Percentiles rank a stretch among this genome's conserved stretches.
Conservation (phyloP, 768 basidiomycete genomes). For the Xerocomus potaroensis region DNA sequence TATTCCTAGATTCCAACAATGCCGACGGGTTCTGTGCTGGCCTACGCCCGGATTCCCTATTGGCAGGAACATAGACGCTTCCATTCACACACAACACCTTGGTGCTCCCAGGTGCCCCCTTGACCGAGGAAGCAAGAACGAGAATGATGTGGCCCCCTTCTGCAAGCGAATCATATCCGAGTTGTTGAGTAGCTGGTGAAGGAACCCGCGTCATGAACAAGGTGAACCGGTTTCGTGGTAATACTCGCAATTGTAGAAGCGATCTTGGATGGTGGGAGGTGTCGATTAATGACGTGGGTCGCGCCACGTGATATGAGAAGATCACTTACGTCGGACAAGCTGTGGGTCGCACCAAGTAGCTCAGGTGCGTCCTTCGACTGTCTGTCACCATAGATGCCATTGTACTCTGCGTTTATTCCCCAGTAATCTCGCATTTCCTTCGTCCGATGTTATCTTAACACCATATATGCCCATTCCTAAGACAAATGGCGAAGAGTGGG, state of each 20-base stretch:
- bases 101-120: constrained; percentile 10
- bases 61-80: constrained; percentile 7
- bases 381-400: constrained; percentile 56
- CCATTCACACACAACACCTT: constrained; percentile 13
- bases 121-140: constrained; percentile 4
- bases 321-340: constrained; percentile 74
- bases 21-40: constrained; percentile 10
- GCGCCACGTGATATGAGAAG: constrained; percentile 27
- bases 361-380: constrained; percentile 65
- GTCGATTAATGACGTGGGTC: too few relatives aligned
- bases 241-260: constrained; percentile 15
- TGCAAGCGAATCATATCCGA: constrained; percentile 29
- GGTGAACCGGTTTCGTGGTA: constrained; percentile 7
- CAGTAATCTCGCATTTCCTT: constrained; percentile 88
- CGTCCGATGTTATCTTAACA: constrained; percentile 75
- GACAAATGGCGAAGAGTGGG: constrained; percentile 77
- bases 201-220: constrained; percentile 28
- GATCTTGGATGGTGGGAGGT: constrained; percentile 9
- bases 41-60: constrained; percentile 12
- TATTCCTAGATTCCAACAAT: constrained; percentile 12
- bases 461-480: constrained; percentile 70
- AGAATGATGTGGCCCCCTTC: constrained; percentile 30
- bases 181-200: constrained; percentile 30
- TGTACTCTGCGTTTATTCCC: constrained; percentile 85
- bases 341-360: constrained; percentile 69